These are phyloP conservation scores for Ustilago trichophora DNA, from an alignment of 1,284 basidiomycete species.

Conservation along the genomic window DNA sequence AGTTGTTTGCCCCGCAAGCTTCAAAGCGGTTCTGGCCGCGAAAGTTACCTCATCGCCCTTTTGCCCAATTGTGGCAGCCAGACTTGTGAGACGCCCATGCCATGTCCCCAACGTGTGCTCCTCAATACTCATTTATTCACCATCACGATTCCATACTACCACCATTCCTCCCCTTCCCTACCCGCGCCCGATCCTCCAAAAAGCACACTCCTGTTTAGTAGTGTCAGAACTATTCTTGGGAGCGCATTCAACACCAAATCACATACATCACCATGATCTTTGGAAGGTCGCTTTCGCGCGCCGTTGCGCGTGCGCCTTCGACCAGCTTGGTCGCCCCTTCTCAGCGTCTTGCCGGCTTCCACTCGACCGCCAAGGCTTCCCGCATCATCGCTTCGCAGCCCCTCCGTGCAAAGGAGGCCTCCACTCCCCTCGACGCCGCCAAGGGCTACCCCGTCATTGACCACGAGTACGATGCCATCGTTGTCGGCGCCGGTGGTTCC, in stretches of 20 bases:
- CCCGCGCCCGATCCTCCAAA: too few species aligned
- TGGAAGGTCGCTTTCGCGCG: constrained; percentile 46
- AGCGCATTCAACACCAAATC: too few species aligned
- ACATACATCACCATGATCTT: constrained; percentile 37
- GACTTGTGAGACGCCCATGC: too few species aligned
- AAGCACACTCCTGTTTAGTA: too few species aligned
- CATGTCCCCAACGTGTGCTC: too few species aligned
- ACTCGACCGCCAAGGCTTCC: constrained; percentile 52
- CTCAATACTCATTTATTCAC: too few species aligned
- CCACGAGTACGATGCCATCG: constrained; percentile 72
- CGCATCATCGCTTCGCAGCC: constrained; percentile 80
- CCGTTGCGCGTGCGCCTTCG: constrained; percentile 49
- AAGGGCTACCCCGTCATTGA: constrained; percentile 92
- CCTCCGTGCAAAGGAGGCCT: constrained; percentile 82
- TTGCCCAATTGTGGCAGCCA: too few species aligned
- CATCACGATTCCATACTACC: too few species aligned
- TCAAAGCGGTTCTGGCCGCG: constrained; percentile 7
- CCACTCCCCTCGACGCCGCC: constrained; percentile 64
- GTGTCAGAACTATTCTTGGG: too few species aligned
- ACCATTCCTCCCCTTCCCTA: too few species aligned
- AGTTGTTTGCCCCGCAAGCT: constrained; percentile 35
- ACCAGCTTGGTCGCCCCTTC: constrained; percentile 39
- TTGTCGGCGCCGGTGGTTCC: constrained; percentile 86
- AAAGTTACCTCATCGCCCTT: neutral
- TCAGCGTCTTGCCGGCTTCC: constrained; percentile 55